Evolutionary conservation across 2,329 filamentous ascomycete genomes (phyloP).

Genomic region (Cercospora zeina): DNA sequence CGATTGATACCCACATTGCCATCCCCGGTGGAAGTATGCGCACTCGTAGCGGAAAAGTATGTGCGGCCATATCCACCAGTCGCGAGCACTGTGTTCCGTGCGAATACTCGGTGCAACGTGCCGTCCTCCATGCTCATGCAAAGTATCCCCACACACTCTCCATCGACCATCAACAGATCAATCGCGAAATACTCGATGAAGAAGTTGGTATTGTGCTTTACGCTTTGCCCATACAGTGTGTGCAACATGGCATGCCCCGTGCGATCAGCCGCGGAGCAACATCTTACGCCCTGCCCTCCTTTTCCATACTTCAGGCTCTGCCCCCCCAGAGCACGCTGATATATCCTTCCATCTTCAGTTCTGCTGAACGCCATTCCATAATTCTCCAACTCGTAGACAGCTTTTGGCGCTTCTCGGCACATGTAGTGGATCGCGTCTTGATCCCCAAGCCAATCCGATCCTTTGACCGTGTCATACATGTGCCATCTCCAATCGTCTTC

Average conservation of each 20-base stretch:
- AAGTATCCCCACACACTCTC: conserved; percentile 50
- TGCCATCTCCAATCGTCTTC: conserved; percentile 61
- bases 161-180: conserved; percentile 53
- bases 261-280: conserved; percentile 50
- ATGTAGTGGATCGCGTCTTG: conserved; percentile 63
- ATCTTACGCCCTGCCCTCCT: conserved; percentile 53
- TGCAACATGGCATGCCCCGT: conserved; percentile 55
- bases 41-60: conserved; percentile 53
- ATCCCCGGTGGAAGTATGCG: conserved; percentile 54
- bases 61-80: conserved; percentile 54
- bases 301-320: conserved; percentile 52
- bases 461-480: conserved; percentile 62
- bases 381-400: conserved; percentile 58
- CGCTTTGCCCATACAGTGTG: conserved; percentile 53
- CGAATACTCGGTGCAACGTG: conserved; percentile 52
- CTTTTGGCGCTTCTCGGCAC: conserved; percentile 56
- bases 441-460: conserved; percentile 60
- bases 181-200: conserved; percentile 55
- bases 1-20: conserved; percentile 41
- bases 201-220: conserved; percentile 52
- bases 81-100: conserved; percentile 51
- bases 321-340: conserved; percentile 52
- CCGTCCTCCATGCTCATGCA: conserved; percentile 54
- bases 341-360: conserved; percentile 49
- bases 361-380: conserved; percentile 58